phyloP scores from a whole-genome alignment of 257 asterid species.

The Coffea eugenioides region DNA sequence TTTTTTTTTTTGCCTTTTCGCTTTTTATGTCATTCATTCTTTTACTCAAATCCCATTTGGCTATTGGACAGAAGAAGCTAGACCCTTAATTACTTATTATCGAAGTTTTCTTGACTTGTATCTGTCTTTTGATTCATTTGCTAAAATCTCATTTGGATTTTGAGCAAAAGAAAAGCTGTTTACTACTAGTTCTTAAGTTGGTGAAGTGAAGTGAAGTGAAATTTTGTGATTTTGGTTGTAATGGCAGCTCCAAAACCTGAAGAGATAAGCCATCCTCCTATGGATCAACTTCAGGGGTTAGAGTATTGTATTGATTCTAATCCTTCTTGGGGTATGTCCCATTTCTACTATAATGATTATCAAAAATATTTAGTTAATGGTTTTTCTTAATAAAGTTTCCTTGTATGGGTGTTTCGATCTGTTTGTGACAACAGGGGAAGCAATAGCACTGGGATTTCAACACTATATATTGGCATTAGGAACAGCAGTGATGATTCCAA shows the following conservation, averaged over 20 bases:
- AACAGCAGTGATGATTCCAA: conserved; percentile 94
- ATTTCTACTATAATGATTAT: background rate
- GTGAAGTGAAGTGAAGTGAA: conserved; percentile 9
- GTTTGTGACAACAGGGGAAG: conserved; percentile 62
- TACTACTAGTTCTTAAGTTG: conserved; percentile 6
- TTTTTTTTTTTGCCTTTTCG: conserved; percentile 6
- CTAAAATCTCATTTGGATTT: conserved; percentile 26
- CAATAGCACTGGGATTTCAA: conserved; percentile 87
- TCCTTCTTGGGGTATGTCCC: conserved; percentile 87
- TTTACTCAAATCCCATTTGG: conserved; percentile 6
- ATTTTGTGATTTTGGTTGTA: background rate
- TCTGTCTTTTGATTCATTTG: conserved; percentile 24
- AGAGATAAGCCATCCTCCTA: conserved; percentile 89
- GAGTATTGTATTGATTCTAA: conserved; percentile 98
- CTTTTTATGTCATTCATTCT: background rate
- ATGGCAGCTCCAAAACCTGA: conserved; percentile 91
- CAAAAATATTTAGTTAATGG: background rate
- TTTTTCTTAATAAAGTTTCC: background rate
- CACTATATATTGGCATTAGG: conserved; percentile 89
- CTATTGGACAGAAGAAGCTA: background rate
- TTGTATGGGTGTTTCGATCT: conserved; percentile 11
- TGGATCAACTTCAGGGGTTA: conserved; percentile 97
- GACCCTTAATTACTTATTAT: background rate
- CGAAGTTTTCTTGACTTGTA: background rate
- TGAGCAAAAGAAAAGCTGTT: conserved; percentile 15